Evolutionary conservation across 1,284 basidiomycete genomes (phyloP), one percentile per base, ranked within the genome.

Genomic region (Ganoderma leucocontextum): DNA sequence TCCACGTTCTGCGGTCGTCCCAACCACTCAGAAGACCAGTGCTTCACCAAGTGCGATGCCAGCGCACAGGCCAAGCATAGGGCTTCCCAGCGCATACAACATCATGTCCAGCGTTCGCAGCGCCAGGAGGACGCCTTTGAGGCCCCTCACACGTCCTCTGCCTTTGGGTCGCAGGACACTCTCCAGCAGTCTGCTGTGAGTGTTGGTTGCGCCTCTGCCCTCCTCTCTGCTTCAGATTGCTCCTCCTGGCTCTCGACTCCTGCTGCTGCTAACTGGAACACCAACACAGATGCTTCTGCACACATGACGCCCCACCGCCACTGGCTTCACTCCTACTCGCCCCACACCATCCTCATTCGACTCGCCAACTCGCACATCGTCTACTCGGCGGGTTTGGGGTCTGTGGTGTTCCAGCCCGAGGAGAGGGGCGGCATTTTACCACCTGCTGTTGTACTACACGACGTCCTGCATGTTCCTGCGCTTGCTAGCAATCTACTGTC

Each of bases 351-450:
- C 53, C 53, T 52, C 52, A 63, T 55, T 19, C 53, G 38, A 36
- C 52, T 63, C 4, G 39, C 39, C 39, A 39, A 39, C 39, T 39
- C 39, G 9, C 39, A 39, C 9, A 39, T 39, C 4, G 13, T 39
- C 39, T 39, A 39, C 39, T 39, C 39, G 2, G 76, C 70, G 57
- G 78, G 78, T 4, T 68, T 79, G 8, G 80, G 76, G 19, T 72
- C 73, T 63, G 79, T 82, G n/a, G 69, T 75, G 53, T 80, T 81
- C 70, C 60, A 71, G 22, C 80, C 76, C 15, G 44, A 69, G 10
- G 61, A 76, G 38, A 63, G 4, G 65, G 60, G 74, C 74, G 33
- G 72, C 67, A 52, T 25, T 52, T 60, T 60, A 52, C 53, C 35
- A 4, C 59, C 49, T 71, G 64, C 64, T 38, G 65, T 70, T 19